Evolutionary conservation across 495 filamentous ascomycete species (phyloP).

Genomic region (Penicillium cosmopolitanum): DNA sequence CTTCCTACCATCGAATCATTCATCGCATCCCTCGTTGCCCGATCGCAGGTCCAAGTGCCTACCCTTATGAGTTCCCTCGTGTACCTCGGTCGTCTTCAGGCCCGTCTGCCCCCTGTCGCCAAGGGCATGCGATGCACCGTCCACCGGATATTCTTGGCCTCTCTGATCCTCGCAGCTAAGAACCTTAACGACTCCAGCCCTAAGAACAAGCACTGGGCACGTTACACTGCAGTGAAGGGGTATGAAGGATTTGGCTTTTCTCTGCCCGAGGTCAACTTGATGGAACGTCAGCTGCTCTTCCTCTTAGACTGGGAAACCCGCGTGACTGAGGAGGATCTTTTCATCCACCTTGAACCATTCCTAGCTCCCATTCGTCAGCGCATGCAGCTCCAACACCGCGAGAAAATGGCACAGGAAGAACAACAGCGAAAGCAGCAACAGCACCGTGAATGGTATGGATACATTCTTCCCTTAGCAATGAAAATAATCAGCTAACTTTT

Average conservation of each 20-base stretch:
- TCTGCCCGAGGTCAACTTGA: slow-evolving; percentile 92
- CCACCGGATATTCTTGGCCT: slow-evolving; percentile 84
- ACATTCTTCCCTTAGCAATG: neutral
- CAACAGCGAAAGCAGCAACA: slow-evolving; percentile 40
- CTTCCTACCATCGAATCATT: slow-evolving; percentile 86
- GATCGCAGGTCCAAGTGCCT: slow-evolving; percentile 94
- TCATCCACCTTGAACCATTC: slow-evolving; percentile 85
- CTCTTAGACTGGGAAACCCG: slow-evolving; percentile 91
- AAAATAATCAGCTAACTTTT: slow-evolving; percentile 1
- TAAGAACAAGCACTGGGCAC: slow-evolving; percentile 99
- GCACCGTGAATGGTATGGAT: slow-evolving; percentile 45
- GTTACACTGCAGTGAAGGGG: slow-evolving; percentile 77
- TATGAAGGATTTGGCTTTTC: slow-evolving; percentile 88
- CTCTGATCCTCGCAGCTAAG: slow-evolving; percentile 77
- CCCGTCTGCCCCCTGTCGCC: slow-evolving; percentile 86
- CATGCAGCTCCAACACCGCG: slow-evolving; percentile 33
- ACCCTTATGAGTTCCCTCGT: slow-evolving; percentile 96
- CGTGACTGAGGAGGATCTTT: slow-evolving; percentile 82
- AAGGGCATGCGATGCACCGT: slow-evolving; percentile 98
- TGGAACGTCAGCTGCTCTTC: slow-evolving; percentile 97
- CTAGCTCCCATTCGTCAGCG: slow-evolving; percentile 75
- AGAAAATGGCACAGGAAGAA: slow-evolving; percentile 36
- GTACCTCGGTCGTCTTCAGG: slow-evolving; percentile 83
- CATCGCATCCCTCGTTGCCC: slow-evolving; percentile 85
- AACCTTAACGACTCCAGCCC: slow-evolving; percentile 89